Evolutionary conservation across 2,329 filamentous ascomycete genomes (phyloP), one percentile per base, ranked within the genome.

Genomic region (Diplodia intermedia): DNA sequence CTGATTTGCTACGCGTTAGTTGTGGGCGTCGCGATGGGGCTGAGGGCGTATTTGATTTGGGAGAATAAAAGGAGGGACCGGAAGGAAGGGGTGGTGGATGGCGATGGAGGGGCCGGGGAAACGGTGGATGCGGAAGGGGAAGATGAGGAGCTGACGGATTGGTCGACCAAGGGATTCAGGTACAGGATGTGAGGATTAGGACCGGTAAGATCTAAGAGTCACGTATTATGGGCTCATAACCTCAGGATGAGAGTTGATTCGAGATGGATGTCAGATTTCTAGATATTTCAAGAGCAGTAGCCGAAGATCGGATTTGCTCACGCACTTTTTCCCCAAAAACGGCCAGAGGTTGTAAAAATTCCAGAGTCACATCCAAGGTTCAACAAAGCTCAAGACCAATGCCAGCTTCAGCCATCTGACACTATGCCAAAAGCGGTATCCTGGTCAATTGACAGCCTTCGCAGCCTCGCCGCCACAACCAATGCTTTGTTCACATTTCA

Each of bases 161-260:
- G 71, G 72, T 71, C 71, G 49, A 75, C 72, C 0, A 73, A 71
- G 60, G 71, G 74, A 0, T 75, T 75, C 61, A 70, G 72, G 53
- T 75, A 75, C 67, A 29, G 62, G 33, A 55, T 65, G 62, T 65
- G 62, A 65, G 47, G 15, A 49, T 47, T 1, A 31, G 8, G 29
- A 62, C n/a, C 20, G 9, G 55, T 7, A 43, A 20, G 26, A 31
- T 12, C 15, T 3, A 31, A 9, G 38, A 5, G 12, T 26, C 49
- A 6, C 12, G 18, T 6, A 15, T 55, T 33, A 1, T 14, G 54
- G 23, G 26, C 7, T 20, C 20, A 8, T 18, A n/a, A 31, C 11
- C 23, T 15, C n/a, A 29, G 11, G 43, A 3, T n/a, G 43, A 11
- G 43, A 47, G n/a, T 20, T 20, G 2, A 4, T 14, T 47, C 40